Evolutionary conservation across 805 yeast genomes (phyloP).

Genomic region (Lipomyces sp.): DNA sequence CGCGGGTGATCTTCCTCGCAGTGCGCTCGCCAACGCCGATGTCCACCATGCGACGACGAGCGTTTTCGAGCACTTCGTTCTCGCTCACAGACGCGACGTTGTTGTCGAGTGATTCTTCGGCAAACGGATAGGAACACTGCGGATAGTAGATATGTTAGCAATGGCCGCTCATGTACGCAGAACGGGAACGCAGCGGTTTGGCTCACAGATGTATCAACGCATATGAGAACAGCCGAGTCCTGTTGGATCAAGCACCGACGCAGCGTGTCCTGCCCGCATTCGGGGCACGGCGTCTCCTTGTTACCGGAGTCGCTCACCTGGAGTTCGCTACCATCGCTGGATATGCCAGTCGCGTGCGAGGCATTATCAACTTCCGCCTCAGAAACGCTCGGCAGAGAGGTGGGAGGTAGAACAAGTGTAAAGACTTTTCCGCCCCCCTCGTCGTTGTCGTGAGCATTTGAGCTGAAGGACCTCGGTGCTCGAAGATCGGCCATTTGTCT

Average conservation of each 20-base stretch:
- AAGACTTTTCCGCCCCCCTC: too few species aligned
- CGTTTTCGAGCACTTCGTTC: conserved; percentile 11
- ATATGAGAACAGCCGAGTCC: conserved; percentile 9
- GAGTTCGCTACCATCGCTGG: background rate
- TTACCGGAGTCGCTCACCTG: too few species aligned
- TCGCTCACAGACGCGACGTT: conserved; percentile 1
- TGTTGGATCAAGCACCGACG: conserved; percentile 13
- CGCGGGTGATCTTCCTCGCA: conserved; percentile 3
- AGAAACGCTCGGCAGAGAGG: background rate
- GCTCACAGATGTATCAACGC: conserved; percentile 8
- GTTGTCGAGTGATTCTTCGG: background rate
- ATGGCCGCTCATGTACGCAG: too few species aligned
- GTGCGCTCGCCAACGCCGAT: conserved; percentile 8
- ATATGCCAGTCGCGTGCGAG: background rate
- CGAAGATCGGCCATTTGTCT: conserved; percentile 1
- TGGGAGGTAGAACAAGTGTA: background rate
- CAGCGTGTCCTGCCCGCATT: conserved; percentile 7
- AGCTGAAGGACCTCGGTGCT: conserved; percentile 5
- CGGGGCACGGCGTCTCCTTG: conserved; percentile 8
- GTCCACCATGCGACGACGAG: conserved; percentile 11
- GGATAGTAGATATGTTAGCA: too few species aligned
- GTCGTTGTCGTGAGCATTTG: too few species aligned
- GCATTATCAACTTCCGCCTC: background rate
- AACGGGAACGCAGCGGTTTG: background rate
- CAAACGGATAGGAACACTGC: conserved; percentile 18